Evolutionary conservation across 2,329 filamentous ascomycete species (phyloP).

Genomic region (Verticillium tricorpus): DNA sequence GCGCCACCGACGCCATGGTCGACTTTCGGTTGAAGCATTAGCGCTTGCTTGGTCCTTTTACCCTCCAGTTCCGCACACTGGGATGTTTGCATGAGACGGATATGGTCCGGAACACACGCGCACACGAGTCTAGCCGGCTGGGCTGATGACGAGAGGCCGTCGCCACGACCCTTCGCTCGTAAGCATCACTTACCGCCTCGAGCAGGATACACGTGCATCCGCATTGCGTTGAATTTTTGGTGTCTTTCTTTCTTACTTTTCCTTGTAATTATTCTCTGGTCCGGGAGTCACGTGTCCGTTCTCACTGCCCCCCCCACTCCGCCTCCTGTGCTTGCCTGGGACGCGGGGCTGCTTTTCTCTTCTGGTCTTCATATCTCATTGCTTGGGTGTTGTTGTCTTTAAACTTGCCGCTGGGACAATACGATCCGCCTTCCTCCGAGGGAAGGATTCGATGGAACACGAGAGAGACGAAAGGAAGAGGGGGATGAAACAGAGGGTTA

Average conservation of each 20-base stretch:
- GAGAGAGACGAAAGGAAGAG: not conserved
- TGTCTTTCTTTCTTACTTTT: constrained; percentile 15
- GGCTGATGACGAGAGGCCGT: not conserved
- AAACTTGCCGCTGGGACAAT: not conserved
- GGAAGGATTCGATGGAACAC: not conserved
- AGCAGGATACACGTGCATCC: not conserved
- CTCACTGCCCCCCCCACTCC: not conserved
- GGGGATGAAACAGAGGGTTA: not conserved
- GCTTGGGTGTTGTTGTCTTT: not conserved
- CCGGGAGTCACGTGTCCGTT: not conserved
- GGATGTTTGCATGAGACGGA: not conserved
- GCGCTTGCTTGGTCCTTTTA: not conserved
- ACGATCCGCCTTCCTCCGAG: not conserved
- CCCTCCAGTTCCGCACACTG: not conserved
- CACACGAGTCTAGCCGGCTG: not conserved
- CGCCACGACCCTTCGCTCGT: not conserved
- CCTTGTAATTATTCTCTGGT: constrained; percentile 7
- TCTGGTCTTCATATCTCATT: not conserved
- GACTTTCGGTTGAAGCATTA: not conserved
- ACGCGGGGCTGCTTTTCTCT: not conserved
- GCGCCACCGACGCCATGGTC: not conserved
- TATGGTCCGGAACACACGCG: not conserved
- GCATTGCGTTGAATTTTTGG: constrained; percentile 1
- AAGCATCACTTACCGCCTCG: not conserved
- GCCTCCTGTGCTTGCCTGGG: not conserved